Percentiles rank a stretch among this genome's conserved stretches.
Conservation (phyloP, 768 basidiomycete species). For the Pluteus cervinus region DNA sequence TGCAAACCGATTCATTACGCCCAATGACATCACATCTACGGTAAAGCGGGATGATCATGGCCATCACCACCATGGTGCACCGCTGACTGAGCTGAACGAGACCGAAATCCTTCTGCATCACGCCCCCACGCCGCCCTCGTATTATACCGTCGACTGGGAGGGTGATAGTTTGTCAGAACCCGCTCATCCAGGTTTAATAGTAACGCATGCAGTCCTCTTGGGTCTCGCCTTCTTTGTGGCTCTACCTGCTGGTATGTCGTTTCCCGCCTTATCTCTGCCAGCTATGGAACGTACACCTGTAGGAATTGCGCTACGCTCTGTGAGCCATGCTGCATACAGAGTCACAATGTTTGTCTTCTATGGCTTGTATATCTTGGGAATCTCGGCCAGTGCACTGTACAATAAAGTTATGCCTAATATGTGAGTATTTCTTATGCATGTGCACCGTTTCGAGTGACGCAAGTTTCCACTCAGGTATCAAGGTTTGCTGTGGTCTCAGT, state of each 20-base stretch:
- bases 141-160: constrained; percentile 76
- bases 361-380: constrained; percentile 52
- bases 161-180: constrained; percentile 33
- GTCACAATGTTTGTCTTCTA: constrained; percentile 61
- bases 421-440: constrained; percentile 38
- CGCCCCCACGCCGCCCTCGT: constrained; percentile 69
- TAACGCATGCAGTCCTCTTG: constrained; percentile 70
- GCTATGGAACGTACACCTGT: too few species aligned
- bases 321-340: constrained; percentile 60
- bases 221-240: constrained; percentile 75
- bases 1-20: not conserved
- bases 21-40: constrained; percentile 3
- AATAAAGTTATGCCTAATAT: constrained; percentile 76
- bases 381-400: constrained; percentile 66
- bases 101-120: constrained; percentile 63
- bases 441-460: constrained; percentile 11
- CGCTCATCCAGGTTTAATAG: constrained; percentile 66
- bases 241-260: constrained; percentile 69
- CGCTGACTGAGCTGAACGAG: constrained; percentile 67
- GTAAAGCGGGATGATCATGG: constrained; percentile 30
- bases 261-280: too few species aligned
- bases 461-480: constrained; percentile 50
- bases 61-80: constrained; percentile 46
- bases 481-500: constrained; percentile 27
- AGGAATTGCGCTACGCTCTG: constrained; percentile 81